Conservation (phyloP, 108 stramenopile genomes). For the Cyclotella cryptica region DNA sequence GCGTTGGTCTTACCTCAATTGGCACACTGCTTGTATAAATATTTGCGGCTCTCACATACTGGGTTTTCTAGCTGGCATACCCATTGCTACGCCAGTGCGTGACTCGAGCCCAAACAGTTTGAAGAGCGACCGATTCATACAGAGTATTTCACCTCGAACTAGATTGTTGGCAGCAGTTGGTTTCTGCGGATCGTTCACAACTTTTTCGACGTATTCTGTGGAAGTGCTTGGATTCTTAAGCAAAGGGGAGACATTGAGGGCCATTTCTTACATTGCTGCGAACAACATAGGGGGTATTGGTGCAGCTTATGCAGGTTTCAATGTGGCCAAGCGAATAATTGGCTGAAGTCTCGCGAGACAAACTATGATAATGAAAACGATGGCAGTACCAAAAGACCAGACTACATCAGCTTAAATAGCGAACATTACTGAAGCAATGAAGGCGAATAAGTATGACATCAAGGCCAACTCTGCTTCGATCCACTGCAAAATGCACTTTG, state of each 20-base stretch:
- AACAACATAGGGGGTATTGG: conserved; percentile 75
- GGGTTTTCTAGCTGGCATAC: conserved; percentile 63
- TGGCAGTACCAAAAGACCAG: no score
- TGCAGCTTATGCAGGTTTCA: conserved; percentile 72
- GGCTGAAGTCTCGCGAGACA: background rate
- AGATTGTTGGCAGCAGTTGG: conserved; percentile 76
- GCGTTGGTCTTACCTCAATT: conserved; percentile 22
- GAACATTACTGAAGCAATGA: no score
- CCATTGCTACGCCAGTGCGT: conserved; percentile 19
- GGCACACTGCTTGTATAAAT: conserved; percentile 85
- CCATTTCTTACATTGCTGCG: conserved; percentile 60
- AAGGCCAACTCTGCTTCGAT: no score
- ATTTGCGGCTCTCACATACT: conserved; percentile 72
- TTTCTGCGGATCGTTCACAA: conserved; percentile 82
- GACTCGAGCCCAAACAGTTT: background rate
- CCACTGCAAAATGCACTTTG: no score
- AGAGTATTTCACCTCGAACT: conserved; percentile 61
- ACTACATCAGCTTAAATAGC: no score
- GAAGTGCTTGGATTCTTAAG: conserved; percentile 71
- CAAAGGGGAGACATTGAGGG: conserved; percentile 57
- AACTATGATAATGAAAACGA: no score
- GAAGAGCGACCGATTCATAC: conserved; percentile 23
- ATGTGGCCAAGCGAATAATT: conserved; percentile 55
- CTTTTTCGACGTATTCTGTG: conserved; percentile 77
- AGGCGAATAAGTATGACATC: no score